These are phyloP conservation scores for Mycena rosella DNA, from an alignment of 768 basidiomycete species.

Conservation along the genomic window DNA sequence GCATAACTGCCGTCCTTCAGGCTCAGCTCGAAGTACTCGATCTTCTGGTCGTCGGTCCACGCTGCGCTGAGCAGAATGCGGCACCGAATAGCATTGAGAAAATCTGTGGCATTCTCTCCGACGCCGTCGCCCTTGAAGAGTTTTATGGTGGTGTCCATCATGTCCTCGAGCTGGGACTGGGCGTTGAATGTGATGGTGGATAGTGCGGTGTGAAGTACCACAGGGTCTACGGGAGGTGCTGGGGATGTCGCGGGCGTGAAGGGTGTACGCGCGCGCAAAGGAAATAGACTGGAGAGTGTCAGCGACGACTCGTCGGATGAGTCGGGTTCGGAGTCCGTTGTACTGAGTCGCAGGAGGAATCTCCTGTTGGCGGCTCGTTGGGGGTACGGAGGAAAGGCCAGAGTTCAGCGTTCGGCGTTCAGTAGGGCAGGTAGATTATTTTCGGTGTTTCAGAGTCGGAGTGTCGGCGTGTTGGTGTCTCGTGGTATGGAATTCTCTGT, in stretches of 20 bases:
- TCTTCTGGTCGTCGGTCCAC: conserved; percentile 4
- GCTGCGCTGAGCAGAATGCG: not conserved
- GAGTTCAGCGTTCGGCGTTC: too few relatives aligned
- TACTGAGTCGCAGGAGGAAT: too few relatives aligned
- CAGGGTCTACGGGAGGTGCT: not conserved
- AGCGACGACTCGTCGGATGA: too few relatives aligned
- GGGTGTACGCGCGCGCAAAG: not conserved
- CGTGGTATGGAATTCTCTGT: too few relatives aligned
- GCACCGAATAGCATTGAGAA: too few relatives aligned
- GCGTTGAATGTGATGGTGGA: not conserved
- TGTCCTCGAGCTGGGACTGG: not conserved
- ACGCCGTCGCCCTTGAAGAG: conserved; percentile 4
- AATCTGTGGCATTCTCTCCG: conserved; percentile 9
- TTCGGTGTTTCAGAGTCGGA: too few relatives aligned
- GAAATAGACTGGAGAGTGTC: too few relatives aligned
- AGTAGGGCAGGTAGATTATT: too few relatives aligned
- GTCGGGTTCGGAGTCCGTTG: not conserved
- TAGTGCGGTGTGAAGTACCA: not conserved
- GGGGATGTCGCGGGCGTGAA: conserved; percentile 4
- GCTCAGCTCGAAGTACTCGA: conserved; percentile 3
- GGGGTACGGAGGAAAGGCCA: too few relatives aligned
- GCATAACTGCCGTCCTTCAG: not conserved
- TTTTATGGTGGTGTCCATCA: not conserved
- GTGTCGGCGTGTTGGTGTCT: too few relatives aligned
- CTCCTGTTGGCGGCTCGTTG: too few relatives aligned